phyloP scores from a whole-genome alignment of 805 yeast genomes.

The Pichia membranifaciens region DNA sequence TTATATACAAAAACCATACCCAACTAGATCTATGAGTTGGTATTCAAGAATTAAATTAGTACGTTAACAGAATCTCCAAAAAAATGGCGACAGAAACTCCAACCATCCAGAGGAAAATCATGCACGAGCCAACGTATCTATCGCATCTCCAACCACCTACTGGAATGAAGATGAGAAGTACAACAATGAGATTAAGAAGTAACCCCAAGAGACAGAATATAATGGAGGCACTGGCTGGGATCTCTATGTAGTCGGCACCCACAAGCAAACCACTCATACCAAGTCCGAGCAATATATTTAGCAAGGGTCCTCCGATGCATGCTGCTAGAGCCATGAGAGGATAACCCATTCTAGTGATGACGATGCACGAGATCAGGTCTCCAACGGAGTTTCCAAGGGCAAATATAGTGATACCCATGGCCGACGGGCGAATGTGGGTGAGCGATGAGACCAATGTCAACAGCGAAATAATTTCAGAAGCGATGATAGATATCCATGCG shows the following conservation, averaged over 20 bases:
- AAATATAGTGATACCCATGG: conserved; percentile 80
- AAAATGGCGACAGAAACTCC: conserved; percentile 33
- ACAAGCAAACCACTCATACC: conserved; percentile 66
- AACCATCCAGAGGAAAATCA: conserved; percentile 37
- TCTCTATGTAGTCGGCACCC: conserved; percentile 22
- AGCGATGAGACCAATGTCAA: conserved; percentile 57
- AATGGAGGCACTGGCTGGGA: conserved; percentile 33
- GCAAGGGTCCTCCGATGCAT: conserved; percentile 87
- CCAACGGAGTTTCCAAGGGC: conserved; percentile 93
- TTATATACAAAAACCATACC: too few species aligned
- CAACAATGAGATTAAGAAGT: conserved; percentile 30
- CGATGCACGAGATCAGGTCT: conserved; percentile 76
- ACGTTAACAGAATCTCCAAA: conserved; percentile 19
- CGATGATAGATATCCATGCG: conserved; percentile 62
- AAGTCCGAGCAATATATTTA: conserved; percentile 72
- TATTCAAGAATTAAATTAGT: conserved; percentile 1
- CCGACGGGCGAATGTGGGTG: conserved; percentile 62
- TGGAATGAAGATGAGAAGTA: conserved; percentile 37
- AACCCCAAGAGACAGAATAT: conserved; percentile 39
- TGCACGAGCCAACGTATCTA: conserved; percentile 32
- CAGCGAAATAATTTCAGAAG: conserved; percentile 62
- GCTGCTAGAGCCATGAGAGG: conserved; percentile 93
- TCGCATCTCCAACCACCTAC: conserved; percentile 38
- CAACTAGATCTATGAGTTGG: too few species aligned
- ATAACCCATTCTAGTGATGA: conserved; percentile 74